phyloP scores from a whole-genome alignment of 257 asterid genomes.

The Lantana camara region DNA sequence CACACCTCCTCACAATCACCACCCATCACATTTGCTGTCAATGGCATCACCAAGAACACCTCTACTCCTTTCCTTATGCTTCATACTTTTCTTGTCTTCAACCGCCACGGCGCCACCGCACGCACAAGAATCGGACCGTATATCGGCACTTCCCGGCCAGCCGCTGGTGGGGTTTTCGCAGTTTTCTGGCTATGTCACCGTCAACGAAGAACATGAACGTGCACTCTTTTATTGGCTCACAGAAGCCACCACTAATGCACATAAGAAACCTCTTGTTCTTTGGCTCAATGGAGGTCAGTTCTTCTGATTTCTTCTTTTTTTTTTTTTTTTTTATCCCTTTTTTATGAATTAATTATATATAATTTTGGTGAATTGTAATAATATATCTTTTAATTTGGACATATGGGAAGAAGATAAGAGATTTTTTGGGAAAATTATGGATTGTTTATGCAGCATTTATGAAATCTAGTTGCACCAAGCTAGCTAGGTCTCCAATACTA shows the following conservation, averaged over 20 bases:
- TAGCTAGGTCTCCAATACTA: no score
- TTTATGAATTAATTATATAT: no score
- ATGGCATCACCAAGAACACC: constrained; percentile 14
- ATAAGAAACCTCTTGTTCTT: constrained; percentile 65
- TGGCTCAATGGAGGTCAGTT: constrained; percentile 91
- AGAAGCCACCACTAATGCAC: constrained; percentile 49
- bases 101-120: constrained; percentile 14
- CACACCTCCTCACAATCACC: no score
- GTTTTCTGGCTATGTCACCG: constrained; percentile 78
- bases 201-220: constrained; percentile 57
- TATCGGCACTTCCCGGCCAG: constrained; percentile 74
- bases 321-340: neutral
- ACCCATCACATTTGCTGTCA: neutral
- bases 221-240: constrained; percentile 88
- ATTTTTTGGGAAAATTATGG: no score
- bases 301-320: neutral
- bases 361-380: no score
- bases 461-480: no score
- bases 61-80: neutral
- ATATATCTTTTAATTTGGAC: no score
- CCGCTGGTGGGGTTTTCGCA: constrained; percentile 71
- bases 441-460: no score
- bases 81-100: constrained; percentile 1
- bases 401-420: no score
- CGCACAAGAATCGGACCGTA: constrained; percentile 63